These are phyloP conservation scores for Digitaria exilis DNA, from an alignment of 202 grass and related monocot species.

Conservation along the genomic window DNA sequence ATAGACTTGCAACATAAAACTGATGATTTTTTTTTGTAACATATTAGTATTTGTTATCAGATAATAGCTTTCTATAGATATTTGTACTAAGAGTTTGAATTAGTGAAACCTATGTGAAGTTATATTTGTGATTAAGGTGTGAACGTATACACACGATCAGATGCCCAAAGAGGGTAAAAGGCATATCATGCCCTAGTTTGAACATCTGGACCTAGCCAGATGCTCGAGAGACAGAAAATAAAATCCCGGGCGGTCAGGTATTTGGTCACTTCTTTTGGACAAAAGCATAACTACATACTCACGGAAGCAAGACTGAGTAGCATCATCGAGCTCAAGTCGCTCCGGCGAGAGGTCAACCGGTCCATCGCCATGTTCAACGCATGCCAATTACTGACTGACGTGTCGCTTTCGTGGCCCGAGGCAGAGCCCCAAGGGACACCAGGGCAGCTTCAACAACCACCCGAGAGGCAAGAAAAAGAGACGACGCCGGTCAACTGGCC, in stretches of 20 bases:
- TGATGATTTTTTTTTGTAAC: too few relatives aligned
- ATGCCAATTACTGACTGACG: not conserved
- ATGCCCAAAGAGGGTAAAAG: not conserved
- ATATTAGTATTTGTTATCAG: too few relatives aligned
- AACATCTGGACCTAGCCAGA: too few relatives aligned
- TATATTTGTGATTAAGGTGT: too few relatives aligned
- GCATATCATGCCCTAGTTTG: not conserved
- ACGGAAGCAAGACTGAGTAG: too few relatives aligned
- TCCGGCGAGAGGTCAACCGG: not conserved
- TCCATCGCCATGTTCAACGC: not conserved
- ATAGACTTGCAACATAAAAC: too few relatives aligned
- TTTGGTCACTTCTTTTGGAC: not conserved
- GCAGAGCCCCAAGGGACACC: not conserved
- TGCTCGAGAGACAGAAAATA: not conserved
- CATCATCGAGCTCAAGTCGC: too few relatives aligned
- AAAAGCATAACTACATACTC: too few relatives aligned
- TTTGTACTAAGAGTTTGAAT: too few relatives aligned
- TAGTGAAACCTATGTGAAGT: too few relatives aligned
- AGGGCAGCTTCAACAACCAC: not conserved
- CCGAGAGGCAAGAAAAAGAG: not conserved
- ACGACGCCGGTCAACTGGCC: constrained; percentile 3
- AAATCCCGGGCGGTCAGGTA: not conserved
- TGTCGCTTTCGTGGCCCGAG: not conserved
- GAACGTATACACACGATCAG: not conserved
- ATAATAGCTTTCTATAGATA: too few relatives aligned